A percentile compares a stretch with the other conserved stretches of the same genome.
Conservation (phyloP, 2,329 filamentous ascomycete species). For the Fusarium cicatricum region DNA sequence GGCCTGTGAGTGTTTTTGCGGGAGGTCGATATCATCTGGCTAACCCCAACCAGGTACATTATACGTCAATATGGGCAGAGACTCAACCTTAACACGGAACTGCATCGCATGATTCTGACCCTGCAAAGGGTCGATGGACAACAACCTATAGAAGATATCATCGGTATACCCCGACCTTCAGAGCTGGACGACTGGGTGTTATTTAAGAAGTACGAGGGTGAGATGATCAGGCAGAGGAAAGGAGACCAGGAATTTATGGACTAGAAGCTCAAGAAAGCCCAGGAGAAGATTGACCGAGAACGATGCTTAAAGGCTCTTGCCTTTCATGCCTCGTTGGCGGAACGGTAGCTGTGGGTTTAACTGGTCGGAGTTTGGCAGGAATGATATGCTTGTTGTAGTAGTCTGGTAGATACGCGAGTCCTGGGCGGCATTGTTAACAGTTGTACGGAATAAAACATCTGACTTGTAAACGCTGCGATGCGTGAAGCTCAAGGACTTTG, state of each 20-base stretch:
- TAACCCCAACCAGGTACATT: slow-evolving; percentile 52
- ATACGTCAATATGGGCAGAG: slow-evolving; percentile 56
- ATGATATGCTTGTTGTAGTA: no score
- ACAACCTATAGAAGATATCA: slow-evolving; percentile 52
- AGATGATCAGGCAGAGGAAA: slow-evolving; percentile 49
- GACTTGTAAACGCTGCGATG: no score
- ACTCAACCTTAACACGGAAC: slow-evolving; percentile 43
- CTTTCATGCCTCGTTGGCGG: slow-evolving; percentile 38
- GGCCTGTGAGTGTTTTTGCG: slow-evolving; percentile 55
- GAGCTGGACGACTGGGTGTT: slow-evolving; percentile 65
- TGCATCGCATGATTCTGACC: slow-evolving; percentile 55
- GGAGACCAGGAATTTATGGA: slow-evolving; percentile 52
- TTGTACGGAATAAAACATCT: no score
- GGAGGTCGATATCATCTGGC: background rate
- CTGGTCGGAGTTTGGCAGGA: background rate
- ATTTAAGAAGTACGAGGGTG: slow-evolving; percentile 57
- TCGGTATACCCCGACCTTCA: slow-evolving; percentile 59
- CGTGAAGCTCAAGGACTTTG: background rate
- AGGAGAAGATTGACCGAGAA: slow-evolving; percentile 42
- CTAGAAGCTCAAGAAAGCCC: slow-evolving; percentile 50
- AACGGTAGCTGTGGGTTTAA: slow-evolving; percentile 11
- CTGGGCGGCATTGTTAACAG: no score
- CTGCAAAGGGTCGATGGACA: slow-evolving; percentile 57
- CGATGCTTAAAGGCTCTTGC: slow-evolving; percentile 41
- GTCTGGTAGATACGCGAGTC: no score